Evolutionary conservation across 257 asterid genomes (phyloP).

Genomic region (Gardenia jasminoides): DNA sequence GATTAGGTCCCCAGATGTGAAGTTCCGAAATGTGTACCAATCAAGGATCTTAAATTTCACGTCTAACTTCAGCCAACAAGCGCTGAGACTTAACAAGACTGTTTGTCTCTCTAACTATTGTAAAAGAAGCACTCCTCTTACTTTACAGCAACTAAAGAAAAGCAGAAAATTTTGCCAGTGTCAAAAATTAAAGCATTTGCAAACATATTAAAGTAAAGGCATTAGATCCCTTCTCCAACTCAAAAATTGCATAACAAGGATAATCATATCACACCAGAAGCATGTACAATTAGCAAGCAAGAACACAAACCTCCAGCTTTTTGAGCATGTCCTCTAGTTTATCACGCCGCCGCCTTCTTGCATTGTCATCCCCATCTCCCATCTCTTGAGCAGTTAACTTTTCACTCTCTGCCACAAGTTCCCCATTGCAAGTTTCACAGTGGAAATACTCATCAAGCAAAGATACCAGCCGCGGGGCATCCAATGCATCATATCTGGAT

Average conservation of each 20-base stretch:
- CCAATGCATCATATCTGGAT: slow-evolving; percentile 81
- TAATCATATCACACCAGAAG: neutral
- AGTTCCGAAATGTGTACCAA: neutral
- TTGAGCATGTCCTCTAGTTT: slow-evolving; percentile 69
- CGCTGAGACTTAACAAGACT: neutral
- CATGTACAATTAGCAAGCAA: slow-evolving; percentile 5
- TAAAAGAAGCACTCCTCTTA: neutral
- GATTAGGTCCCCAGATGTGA: neutral
- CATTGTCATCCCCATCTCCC: slow-evolving; percentile 93
- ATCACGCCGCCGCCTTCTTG: slow-evolving; percentile 78
- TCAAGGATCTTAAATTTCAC: neutral
- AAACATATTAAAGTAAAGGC: neutral
- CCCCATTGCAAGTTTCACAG: slow-evolving; percentile 84
- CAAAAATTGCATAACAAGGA: slow-evolving; percentile 2
- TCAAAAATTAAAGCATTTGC: neutral
- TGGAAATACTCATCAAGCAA: slow-evolving; percentile 80
- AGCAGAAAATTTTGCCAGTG: neutral
- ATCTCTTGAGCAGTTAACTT: slow-evolving; percentile 66
- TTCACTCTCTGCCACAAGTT: slow-evolving; percentile 84
- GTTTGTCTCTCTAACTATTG: neutral
- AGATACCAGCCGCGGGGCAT: slow-evolving; percentile 74
- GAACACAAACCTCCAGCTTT: slow-evolving; percentile 77
- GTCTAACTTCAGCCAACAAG: neutral
- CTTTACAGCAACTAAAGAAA: neutral
- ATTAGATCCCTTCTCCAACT: neutral